Evolutionary conservation across 1,139 yeast genomes (phyloP).

Genomic region (Hyphopichia khmerensis): DNA sequence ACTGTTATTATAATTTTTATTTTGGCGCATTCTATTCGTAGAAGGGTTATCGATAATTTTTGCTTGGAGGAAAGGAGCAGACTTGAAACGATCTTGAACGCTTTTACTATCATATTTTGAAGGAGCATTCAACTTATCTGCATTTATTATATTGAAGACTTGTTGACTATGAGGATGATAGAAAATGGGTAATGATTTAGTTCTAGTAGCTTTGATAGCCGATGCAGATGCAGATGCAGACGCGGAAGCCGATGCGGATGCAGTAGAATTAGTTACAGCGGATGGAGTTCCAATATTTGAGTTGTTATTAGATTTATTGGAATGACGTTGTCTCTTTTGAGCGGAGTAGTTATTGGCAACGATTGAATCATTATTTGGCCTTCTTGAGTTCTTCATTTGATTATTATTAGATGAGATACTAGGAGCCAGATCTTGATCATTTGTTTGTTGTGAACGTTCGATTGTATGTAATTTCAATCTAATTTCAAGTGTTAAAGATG

Average conservation of each 20-base stretch:
- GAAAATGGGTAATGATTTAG: slow-evolving; percentile 62
- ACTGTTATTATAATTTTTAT: neutral
- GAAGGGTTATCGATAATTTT: slow-evolving; percentile 38
- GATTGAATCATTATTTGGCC: slow-evolving; percentile 10
- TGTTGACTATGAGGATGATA: slow-evolving; percentile 41
- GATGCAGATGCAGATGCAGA: slow-evolving; percentile 15
- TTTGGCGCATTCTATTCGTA: slow-evolving; percentile 12
- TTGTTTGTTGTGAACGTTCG: slow-evolving; percentile 13
- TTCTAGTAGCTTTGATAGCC: slow-evolving; percentile 58
- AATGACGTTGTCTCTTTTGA: slow-evolving; percentile 20
- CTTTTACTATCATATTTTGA: slow-evolving; percentile 43
- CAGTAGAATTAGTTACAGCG: slow-evolving; percentile 7
- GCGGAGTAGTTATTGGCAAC: slow-evolving; percentile 55
- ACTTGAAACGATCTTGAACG: slow-evolving; percentile 47
- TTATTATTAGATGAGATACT: slow-evolving; percentile 7
- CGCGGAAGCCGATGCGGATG: neutral
- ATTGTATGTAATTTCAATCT: slow-evolving; percentile 56
- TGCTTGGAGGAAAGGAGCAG: slow-evolving; percentile 47
- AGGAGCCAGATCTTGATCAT: neutral
- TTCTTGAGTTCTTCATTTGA: neutral
- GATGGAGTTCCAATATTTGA: neutral
- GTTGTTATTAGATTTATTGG: neutral
- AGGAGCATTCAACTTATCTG: slow-evolving; percentile 40
- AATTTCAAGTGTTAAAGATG: slow-evolving; percentile 63
- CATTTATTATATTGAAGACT: slow-evolving; percentile 42